Evolutionary conservation across 179 eudicot species (phyloP).

Genomic region (Carnegiea gigantea): DNA sequence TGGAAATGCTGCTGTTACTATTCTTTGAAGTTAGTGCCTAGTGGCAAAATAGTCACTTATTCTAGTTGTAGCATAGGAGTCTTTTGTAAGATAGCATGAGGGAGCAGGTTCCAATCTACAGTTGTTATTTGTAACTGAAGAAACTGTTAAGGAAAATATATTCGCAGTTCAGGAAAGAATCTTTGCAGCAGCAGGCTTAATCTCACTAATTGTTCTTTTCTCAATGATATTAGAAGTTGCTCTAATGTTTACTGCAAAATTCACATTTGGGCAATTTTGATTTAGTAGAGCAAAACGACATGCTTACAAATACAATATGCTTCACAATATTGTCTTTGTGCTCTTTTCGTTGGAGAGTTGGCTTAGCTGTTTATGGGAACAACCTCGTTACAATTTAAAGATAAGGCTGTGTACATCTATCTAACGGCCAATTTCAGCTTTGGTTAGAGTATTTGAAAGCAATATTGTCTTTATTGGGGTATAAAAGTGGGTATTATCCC

Average conservation of each 20-base stretch:
- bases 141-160: slow-evolving; percentile 16
- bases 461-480: too few species aligned
- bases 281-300: too few species aligned
- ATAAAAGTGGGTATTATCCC: too few species aligned
- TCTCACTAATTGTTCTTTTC: not conserved
- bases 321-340: too few species aligned
- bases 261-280: too few species aligned
- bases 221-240: not conserved
- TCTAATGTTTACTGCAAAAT: too few species aligned
- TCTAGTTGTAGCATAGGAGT: slow-evolving; percentile 19
- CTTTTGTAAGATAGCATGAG: not conserved
- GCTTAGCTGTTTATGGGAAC: too few species aligned
- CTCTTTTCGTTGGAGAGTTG: too few species aligned
- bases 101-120: slow-evolving; percentile 16
- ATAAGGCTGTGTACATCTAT: too few species aligned
- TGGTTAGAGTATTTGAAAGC: not conserved
- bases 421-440: too few species aligned
- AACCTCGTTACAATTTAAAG: too few species aligned
- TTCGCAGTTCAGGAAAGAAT: not conserved
- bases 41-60: slow-evolving; percentile 17
- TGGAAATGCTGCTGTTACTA: slow-evolving; percentile 12
- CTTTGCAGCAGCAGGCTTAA: not conserved
- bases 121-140: slow-evolving; percentile 25
- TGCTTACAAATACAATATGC: too few species aligned
- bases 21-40: slow-evolving; percentile 20